These are phyloP conservation scores for Kernera saxatilis DNA, from an alignment of 345 rosid species.

Conservation along the genomic window DNA sequence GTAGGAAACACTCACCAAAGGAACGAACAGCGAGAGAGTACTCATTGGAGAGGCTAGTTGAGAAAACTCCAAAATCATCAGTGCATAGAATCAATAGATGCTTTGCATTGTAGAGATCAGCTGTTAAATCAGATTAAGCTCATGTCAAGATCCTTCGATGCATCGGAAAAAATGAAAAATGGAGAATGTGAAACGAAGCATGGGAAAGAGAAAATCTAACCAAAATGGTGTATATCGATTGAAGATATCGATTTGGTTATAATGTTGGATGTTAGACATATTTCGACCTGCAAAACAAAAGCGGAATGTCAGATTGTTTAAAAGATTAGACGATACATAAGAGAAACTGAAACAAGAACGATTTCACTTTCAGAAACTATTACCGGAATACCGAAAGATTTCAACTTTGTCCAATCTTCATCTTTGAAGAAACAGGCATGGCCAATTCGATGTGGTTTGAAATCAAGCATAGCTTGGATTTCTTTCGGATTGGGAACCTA, in stretches of 20 bases:
- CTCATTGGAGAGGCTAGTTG: conserved; percentile 73
- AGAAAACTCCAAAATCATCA: conserved; percentile 84
- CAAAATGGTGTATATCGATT: conserved; percentile 80
- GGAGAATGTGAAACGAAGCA: background rate
- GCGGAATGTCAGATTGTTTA: background rate
- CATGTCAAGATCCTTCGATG: background rate
- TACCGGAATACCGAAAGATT: conserved; percentile 68
- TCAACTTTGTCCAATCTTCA: conserved; percentile 58
- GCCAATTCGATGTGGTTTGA: conserved; percentile 79
- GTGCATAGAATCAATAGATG: conserved; percentile 86
- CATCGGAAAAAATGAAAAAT: background rate
- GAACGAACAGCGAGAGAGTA: conserved; percentile 65
- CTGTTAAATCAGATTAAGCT: conserved; percentile 35
- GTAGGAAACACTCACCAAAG: conserved; percentile 44
- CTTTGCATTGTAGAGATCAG: conserved; percentile 55
- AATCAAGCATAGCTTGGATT: conserved; percentile 77
- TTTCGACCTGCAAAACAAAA: conserved; percentile 73
- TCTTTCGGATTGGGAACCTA: conserved; percentile 87
- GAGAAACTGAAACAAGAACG: background rate
- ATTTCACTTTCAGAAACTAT: background rate
- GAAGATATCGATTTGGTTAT: conserved; percentile 75
- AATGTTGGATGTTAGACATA: conserved; percentile 92
- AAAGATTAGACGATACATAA: background rate
- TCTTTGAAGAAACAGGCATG: conserved; percentile 77
- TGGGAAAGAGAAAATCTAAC: conserved; percentile 36